Evolutionary conservation across 2,329 filamentous ascomycete species (phyloP).

Genomic region (Scytalidium sp.): DNA sequence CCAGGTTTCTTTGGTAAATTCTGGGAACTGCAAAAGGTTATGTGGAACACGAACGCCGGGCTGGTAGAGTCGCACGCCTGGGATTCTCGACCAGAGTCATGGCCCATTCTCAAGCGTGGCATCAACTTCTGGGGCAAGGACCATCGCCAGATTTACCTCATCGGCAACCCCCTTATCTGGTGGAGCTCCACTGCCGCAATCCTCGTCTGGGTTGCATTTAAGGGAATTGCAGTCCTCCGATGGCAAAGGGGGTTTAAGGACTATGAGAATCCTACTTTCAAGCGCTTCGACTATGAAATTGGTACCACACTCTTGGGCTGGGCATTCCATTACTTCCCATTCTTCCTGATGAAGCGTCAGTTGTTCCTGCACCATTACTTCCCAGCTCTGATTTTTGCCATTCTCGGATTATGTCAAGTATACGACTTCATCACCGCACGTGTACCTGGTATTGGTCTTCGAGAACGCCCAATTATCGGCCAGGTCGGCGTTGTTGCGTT

Average conservation of each 20-base stretch:
- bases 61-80: constrained; percentile 95
- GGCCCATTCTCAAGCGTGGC: constrained; percentile 87
- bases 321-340: constrained; percentile 98
- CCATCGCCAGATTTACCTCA: constrained; percentile 91
- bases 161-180: constrained; percentile 95
- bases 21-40: constrained; percentile 93
- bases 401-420: constrained; percentile 83
- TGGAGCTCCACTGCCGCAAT: constrained; percentile 82
- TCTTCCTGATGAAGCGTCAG: constrained; percentile 97
- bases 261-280: constrained; percentile 79
- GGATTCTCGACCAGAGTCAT: constrained; percentile 92
- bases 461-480: constrained; percentile 70
- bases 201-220: constrained; percentile 75
- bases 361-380: constrained; percentile 99
- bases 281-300: constrained; percentile 97
- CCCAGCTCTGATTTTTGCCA: constrained; percentile 91
- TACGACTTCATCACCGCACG: constrained; percentile 83
- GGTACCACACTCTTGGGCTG: constrained; percentile 88
- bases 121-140: constrained; percentile 99
- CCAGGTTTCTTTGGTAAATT: constrained; percentile 98
- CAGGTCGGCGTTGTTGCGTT: constrained; percentile 71
- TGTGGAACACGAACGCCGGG: constrained; percentile 98
- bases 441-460: constrained; percentile 64
- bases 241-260: constrained; percentile 95
- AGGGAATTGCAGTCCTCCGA: constrained; percentile 79